These are phyloP conservation scores for Aspergillus cristatus DNA, from an alignment of 495 filamentous ascomycete genomes.

Conservation along the genomic window DNA sequence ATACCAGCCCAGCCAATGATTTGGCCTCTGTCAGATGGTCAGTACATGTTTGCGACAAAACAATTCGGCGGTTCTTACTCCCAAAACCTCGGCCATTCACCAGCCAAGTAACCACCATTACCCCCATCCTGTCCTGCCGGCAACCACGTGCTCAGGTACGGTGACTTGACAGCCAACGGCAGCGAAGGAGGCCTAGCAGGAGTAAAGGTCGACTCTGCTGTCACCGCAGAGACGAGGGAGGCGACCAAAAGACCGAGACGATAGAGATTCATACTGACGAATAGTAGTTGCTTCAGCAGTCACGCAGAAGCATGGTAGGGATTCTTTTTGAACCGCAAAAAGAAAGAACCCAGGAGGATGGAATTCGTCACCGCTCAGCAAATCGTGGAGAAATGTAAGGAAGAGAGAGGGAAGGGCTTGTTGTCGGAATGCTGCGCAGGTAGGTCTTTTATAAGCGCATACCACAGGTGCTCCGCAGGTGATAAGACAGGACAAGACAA, in stretches of 20 bases:
- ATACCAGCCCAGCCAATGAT: slow-evolving; percentile 47
- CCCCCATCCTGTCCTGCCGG: slow-evolving; percentile 42
- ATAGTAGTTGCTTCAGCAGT: neutral
- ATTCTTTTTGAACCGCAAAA: neutral
- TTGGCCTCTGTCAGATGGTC: slow-evolving; percentile 28
- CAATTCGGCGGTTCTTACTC: slow-evolving; percentile 27
- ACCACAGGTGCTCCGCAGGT: neutral
- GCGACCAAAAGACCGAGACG: slow-evolving; percentile 16
- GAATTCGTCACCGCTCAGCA: neutral
- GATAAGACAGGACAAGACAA: too few species aligned
- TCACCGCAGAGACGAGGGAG: slow-evolving; percentile 16
- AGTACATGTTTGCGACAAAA: neutral
- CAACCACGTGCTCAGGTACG: slow-evolving; percentile 49
- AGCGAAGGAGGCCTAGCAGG: slow-evolving; percentile 48
- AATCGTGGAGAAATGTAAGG: neutral
- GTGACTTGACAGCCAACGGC: slow-evolving; percentile 49
- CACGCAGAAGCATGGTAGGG: slow-evolving; percentile 10
- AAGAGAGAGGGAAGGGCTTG: slow-evolving; percentile 13
- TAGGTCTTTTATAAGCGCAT: slow-evolving; percentile 24
- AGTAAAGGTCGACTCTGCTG: slow-evolving; percentile 37
- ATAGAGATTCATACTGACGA: slow-evolving; percentile 24
- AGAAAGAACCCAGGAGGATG: slow-evolving; percentile 5
- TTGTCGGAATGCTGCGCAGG: slow-evolving; percentile 26
- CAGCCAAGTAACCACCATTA: slow-evolving; percentile 50
- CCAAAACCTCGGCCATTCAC: slow-evolving; percentile 50